Base-by-base conservation (phyloP, 208 protist genomes). In the Crithidia mellificae region DNA sequence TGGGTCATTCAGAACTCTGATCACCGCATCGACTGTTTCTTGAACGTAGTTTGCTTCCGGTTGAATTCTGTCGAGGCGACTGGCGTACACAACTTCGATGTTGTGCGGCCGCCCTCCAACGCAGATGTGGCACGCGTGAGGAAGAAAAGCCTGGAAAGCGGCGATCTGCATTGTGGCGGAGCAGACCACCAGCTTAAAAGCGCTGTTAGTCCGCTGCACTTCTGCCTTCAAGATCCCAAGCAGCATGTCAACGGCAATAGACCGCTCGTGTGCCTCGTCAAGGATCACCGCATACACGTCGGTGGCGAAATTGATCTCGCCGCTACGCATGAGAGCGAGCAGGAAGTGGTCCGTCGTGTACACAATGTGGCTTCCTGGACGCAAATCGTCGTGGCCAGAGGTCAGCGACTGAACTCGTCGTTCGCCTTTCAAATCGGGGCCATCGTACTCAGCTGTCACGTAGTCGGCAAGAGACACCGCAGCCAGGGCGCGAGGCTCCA, bases 181-280 rank as follows among this genome's bases (percentile, higher is more conserved):
- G 44, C 92, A 94, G 20, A 99, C 90, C 30, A 99, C 69, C 0
- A 99, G 49, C 38, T 92, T 89, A 44, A 99, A 70, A 6, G 57
- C 57, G 27, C 4, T 43, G 46, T 97, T 89, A 50, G 84, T 25
- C n/a, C 63, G 71, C 90, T 98, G 96, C 38, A 99, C 41, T 57
- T 86, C 30, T 25, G 64, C 72, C 90, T 98, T 98, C 36, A 99
- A 65, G 14, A 99, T 63, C 8, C 94, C 98, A 77, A 99, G 98
- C 0, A 99, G 78, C 11, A 99, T 87, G 79, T 99, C 98, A 0
- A 98, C 99, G 57, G 95, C 63, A 50, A 99, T 85, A 12, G 97
- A 98, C 11, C 98, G 77, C 80, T 99, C 98, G 77, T 99, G 98
- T 0, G 98, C 98, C 80, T 99, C 98, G 77, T 99, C 98, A 0